A percentile compares a stretch with the other conserved stretches of the same genome.
phyloP scores from a whole-genome alignment of 345 rosid genomes.

The Geranium brycei region DNA sequence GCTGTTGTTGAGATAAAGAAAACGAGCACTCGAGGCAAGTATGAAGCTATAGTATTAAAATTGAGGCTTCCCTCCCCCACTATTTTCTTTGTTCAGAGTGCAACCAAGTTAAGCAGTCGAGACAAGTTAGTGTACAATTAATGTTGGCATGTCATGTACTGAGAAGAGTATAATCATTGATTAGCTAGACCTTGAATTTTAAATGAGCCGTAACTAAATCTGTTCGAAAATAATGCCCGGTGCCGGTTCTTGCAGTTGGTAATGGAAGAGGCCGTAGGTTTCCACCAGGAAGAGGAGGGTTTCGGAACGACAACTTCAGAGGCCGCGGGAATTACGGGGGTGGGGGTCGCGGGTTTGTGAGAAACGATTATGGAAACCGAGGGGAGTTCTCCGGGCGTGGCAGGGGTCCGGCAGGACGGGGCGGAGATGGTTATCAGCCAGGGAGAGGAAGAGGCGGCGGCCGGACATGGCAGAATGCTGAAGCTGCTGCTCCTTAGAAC shows the following conservation, averaged over 20 bases:
- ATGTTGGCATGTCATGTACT: too few species aligned
- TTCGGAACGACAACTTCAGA: slow-evolving; percentile 15
- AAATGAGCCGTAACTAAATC: too few species aligned
- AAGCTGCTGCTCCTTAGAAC: not conserved
- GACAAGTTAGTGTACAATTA: too few species aligned
- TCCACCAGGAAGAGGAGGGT: slow-evolving; percentile 10
- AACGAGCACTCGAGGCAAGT: slow-evolving; percentile 50
- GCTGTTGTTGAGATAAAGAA: slow-evolving; percentile 66
- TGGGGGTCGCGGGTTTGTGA: slow-evolving; percentile 10
- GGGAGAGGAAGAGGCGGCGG: slow-evolving; percentile 5
- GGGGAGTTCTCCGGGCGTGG: slow-evolving; percentile 11
- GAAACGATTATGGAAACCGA: slow-evolving; percentile 12
- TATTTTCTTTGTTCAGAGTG: too few species aligned
- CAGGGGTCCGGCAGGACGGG: slow-evolving; percentile 11
- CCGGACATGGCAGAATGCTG: not conserved
- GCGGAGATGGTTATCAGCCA: slow-evolving; percentile 12
- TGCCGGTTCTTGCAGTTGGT: not conserved
- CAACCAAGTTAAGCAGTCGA: too few species aligned
- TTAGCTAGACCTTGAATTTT: too few species aligned
- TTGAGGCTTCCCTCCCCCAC: too few species aligned
- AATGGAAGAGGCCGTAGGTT: slow-evolving; percentile 15
- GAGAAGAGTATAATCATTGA: too few species aligned
- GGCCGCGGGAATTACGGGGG: slow-evolving; percentile 7
- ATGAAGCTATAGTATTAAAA: not conserved
- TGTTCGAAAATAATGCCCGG: not conserved